Conservation (phyloP, 345 rosid genomes). For the Linum lewisii region DNA sequence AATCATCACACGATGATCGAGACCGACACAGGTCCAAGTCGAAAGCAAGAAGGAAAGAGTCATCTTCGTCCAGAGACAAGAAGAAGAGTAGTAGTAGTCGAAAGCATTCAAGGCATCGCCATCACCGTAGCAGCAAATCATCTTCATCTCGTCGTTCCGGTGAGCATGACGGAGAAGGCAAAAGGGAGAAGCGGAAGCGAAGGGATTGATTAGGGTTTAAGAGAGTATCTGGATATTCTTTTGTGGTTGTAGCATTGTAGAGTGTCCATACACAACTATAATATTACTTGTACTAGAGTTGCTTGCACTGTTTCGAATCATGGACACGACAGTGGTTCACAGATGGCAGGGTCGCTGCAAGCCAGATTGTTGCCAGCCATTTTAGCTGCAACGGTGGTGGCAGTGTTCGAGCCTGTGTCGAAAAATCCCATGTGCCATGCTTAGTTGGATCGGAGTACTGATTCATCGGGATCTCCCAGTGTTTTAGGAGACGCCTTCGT, state of each 20-base stretch:
- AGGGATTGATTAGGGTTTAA: slow-evolving; percentile 23
- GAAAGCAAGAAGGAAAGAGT: slow-evolving; percentile 38
- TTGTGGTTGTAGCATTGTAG: not conserved
- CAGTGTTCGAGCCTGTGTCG: too few species aligned
- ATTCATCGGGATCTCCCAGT: too few species aligned
- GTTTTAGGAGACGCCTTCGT: too few species aligned
- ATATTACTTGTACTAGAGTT: too few species aligned
- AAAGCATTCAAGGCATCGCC: slow-evolving; percentile 47
- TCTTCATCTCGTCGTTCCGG: slow-evolving; percentile 28
- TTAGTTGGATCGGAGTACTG: too few species aligned
- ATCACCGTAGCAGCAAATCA: slow-evolving; percentile 24
- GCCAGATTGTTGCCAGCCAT: too few species aligned
- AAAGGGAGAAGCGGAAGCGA: slow-evolving; percentile 35
- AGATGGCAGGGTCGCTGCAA: too few species aligned
- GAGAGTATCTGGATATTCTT: not conserved
- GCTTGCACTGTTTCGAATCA: too few species aligned
- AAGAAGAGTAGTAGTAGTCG: slow-evolving; percentile 53
- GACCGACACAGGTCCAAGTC: slow-evolving; percentile 45
- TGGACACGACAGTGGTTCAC: too few species aligned
- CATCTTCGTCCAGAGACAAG: slow-evolving; percentile 52
- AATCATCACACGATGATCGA: slow-evolving; percentile 38
- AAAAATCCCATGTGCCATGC: too few species aligned
- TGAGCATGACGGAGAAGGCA: slow-evolving; percentile 27
- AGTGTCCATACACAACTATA: not conserved
- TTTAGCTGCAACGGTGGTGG: too few species aligned